Conservation (phyloP, 225 moss, liverwort and hornwort species). For the Ulota crispa region DNA sequence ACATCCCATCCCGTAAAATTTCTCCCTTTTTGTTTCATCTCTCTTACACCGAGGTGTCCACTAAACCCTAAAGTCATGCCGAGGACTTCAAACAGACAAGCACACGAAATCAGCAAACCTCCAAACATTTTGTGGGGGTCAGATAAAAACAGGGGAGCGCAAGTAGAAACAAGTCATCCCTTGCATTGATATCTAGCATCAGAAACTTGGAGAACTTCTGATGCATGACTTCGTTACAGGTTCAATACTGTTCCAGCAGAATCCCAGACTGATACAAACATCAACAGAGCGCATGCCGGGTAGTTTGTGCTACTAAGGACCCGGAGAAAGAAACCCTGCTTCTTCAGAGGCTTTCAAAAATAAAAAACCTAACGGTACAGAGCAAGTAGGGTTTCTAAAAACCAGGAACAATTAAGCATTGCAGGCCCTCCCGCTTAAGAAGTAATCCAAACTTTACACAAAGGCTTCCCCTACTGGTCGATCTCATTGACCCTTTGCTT, state of each 20-base stretch:
- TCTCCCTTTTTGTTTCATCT: not conserved
- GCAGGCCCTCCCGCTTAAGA: not conserved
- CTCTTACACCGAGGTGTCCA: not conserved
- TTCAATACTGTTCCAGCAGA: not conserved
- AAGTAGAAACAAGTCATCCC: not conserved
- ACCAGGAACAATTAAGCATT: not conserved
- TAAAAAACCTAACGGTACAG: not conserved
- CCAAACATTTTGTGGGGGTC: not conserved
- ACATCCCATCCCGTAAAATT: not conserved
- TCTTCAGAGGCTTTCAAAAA: not conserved
- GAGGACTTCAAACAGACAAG: not conserved
- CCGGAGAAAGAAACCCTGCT: not conserved
- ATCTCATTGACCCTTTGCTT: not conserved
- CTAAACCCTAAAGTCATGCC: not conserved
- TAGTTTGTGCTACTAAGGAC: not conserved
- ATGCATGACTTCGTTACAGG: conserved; percentile 15
- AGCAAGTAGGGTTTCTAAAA: not conserved
- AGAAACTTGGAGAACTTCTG: not conserved
- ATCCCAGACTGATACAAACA: not conserved
- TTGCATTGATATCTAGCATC: not conserved
- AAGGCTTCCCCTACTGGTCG: not conserved
- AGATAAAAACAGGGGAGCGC: not conserved
- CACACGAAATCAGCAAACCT: not conserved
- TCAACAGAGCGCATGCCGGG: not conserved
- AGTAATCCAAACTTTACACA: not conserved